These are phyloP conservation scores for Steccherinum ochraceum DNA, from an alignment of 768 basidiomycete species.

Conservation along the genomic window DNA sequence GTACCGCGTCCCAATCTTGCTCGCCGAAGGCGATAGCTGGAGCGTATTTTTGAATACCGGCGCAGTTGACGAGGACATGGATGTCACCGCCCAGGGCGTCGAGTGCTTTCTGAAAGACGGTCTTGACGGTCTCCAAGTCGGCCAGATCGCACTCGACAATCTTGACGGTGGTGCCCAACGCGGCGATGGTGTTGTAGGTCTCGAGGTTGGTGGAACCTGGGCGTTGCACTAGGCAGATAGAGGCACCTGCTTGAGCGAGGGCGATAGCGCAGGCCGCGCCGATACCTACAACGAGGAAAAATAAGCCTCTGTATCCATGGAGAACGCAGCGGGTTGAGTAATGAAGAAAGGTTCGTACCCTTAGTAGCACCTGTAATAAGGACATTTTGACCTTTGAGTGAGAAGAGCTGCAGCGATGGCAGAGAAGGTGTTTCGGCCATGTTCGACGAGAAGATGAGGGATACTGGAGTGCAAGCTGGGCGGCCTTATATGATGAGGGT, in stretches of 20 bases:
- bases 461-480: too few species aligned
- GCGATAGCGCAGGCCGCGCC: conserved; percentile 50
- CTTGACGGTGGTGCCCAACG: conserved; percentile 28
- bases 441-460: too few species aligned
- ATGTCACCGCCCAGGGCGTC: conserved; percentile 44
- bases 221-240: conserved; percentile 43
- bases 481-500: too few species aligned
- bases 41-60: conserved; percentile 52
- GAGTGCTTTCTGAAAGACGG: conserved; percentile 43
- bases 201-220: conserved; percentile 27
- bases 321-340: background rate
- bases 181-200: conserved; percentile 31
- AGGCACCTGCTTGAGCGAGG: conserved; percentile 48
- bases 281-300: conserved; percentile 33
- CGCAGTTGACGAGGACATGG: conserved; percentile 66
- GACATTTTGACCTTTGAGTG: conserved; percentile 57
- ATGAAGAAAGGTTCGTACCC: conserved; percentile 33
- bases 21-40: conserved; percentile 63
- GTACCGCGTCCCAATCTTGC: conserved; percentile 66
- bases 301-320: too few species aligned
- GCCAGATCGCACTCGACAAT: conserved; percentile 54
- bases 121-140: conserved; percentile 41
- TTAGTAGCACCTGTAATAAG: conserved; percentile 79
- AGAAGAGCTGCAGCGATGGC: conserved; percentile 55
- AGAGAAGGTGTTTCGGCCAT: conserved; percentile 57